Conservation (phyloP, 495 filamentous ascomycete genomes). For the Penicillium argentinense region DNA sequence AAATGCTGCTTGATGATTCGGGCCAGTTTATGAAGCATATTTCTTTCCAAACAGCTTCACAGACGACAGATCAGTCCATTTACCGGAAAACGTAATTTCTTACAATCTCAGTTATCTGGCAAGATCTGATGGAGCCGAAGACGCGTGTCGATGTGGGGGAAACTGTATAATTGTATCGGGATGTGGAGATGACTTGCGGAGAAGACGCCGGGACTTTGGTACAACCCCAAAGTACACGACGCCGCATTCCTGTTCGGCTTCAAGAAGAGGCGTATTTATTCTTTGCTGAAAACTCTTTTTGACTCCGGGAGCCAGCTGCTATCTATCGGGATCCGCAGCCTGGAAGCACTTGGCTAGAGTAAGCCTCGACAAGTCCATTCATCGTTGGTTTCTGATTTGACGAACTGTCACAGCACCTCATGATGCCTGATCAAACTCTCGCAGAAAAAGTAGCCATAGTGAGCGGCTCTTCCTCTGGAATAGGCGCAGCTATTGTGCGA, state of each 20-base stretch:
- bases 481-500: slow-evolving; percentile 37
- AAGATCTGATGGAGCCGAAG: too few relatives aligned
- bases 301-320: too few relatives aligned
- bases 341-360: too few relatives aligned
- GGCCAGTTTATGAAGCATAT: too few relatives aligned
- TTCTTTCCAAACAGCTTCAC: too few relatives aligned
- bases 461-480: slow-evolving; percentile 37
- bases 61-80: too few relatives aligned
- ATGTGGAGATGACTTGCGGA: slow-evolving; percentile 5
- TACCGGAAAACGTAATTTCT: neutral
- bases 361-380: too few relatives aligned
- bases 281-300: too few relatives aligned
- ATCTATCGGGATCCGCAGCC: too few relatives aligned
- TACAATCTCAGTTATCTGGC: neutral
- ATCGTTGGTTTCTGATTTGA: neutral
- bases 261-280: too few relatives aligned
- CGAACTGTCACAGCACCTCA: too few relatives aligned
- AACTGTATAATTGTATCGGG: neutral
- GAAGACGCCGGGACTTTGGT: neutral
- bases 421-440: slow-evolving; percentile 28
- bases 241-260: neutral
- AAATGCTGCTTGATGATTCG: too few relatives aligned
- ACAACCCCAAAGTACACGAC: neutral
- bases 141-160: neutral
- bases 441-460: slow-evolving; percentile 43